Evolutionary conservation across 257 asterid species (phyloP).

Genomic region (Solanum pinnatisectum): DNA sequence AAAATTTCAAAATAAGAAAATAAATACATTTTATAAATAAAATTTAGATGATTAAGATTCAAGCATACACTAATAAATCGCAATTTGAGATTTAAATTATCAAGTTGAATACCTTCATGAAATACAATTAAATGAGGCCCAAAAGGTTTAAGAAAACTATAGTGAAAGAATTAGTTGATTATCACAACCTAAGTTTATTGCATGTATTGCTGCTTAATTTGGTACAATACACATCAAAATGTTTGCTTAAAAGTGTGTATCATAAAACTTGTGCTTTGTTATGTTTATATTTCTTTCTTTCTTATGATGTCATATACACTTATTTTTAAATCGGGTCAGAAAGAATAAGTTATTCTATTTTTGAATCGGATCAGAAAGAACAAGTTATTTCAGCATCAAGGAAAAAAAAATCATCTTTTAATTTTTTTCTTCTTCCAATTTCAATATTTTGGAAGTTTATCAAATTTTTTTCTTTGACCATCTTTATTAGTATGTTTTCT

Average conservation of each 20-base stretch:
- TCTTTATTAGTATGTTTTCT: not conserved
- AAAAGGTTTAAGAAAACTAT: not conserved
- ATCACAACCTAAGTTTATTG: not conserved
- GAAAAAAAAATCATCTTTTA: too few relatives aligned
- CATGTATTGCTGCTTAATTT: not conserved
- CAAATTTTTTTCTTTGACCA: not conserved
- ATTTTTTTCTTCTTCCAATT: not conserved
- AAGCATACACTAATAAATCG: not conserved
- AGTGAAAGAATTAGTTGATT: not conserved
- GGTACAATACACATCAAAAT: not conserved
- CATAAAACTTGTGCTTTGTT: not conserved
- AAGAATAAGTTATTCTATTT: too few relatives aligned
- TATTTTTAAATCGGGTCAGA: too few relatives aligned
- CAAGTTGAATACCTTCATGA: not conserved
- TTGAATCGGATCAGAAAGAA: too few relatives aligned
- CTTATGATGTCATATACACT: not conserved
- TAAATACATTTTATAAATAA: not conserved
- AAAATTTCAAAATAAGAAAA: not conserved
- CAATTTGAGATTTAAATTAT: not conserved
- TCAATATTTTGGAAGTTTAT: not conserved
- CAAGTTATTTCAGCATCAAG: too few relatives aligned
- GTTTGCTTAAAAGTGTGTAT: not conserved
- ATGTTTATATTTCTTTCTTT: not conserved
- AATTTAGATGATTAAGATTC: not conserved
- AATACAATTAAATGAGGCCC: not conserved